Base-by-base conservation (phyloP, 257 asterid species). In the Penstemon davidsonii region DNA sequence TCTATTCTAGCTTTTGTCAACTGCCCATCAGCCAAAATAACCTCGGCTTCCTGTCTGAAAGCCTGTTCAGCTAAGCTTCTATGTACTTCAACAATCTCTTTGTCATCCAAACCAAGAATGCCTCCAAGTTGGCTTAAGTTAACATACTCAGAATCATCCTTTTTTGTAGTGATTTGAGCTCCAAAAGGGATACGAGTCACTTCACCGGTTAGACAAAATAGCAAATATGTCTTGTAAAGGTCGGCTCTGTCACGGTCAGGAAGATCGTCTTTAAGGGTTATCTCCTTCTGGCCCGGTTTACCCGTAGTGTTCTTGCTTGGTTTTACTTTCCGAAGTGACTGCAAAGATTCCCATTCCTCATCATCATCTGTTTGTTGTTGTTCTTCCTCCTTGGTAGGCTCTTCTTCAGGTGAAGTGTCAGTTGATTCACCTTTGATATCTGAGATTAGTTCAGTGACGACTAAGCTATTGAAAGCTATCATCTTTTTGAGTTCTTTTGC, bases 21-120 rank as follows among this genome's bases (percentile, higher is more conserved):
- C 64, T 94, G 96, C 52, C 99, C 99, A 68, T 91, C 98, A 4
- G 99, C 95, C 74, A 94, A 82, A 73, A 94, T 83, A 61, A 86
- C 95, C 89, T 91, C 99, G 8, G 98, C 99, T 75, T 91, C 87
- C 77, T 87, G 82, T 75, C 86, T 86, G 80, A 91, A 94, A 60
- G 96, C 91, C 84, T 84, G 92, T 77, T 94, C 99, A 7, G 98
- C 98, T 77, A 94, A 76, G 76, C 95, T 40, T 68, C 88, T 85
- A 57, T 94, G 99, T 41, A 91, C 96, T 33, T 82, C 93, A 49
- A 87, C 96, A 56, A 86, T 84, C 84, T 94, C 96, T 67, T 82
- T 86, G 71, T 84, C 81, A 3, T 79, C 80, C 87, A 94, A 52
- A 52, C 99, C 99, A 13, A 94, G 93, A 47, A 91, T 83, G 67